Evolutionary conservation across 495 filamentous ascomycete species (phyloP), one percentile per base, ranked within the genome.

Genomic region (Aspergillus bertholletiae): DNA sequence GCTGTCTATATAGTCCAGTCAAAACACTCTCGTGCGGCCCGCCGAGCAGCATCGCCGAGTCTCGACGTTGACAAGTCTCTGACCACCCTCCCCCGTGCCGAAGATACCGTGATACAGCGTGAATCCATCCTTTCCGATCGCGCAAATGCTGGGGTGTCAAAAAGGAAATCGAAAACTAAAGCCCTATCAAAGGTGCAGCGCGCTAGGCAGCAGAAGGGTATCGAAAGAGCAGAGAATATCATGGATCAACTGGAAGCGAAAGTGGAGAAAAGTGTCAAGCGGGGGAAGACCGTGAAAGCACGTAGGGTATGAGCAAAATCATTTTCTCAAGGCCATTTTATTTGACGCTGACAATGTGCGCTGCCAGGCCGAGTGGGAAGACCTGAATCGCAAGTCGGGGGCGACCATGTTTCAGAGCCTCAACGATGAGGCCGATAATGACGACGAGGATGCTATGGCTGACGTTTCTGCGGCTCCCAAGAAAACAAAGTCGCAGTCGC

Each of bases 11-110:
- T 60, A 83, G 77, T 65, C 30, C 56, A 66, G 41, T 77, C 79
- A 3, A 55, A 80, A 46, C 87, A 87, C 70, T 89, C 89, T 48
- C 86, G 89, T 30, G 87, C 86, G 24, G 86, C 86, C 58, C 80
- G 86, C 61, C 84, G 90, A 47, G 88, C 80, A 35, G 82, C 81
- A 22, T 88, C 87, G 13, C 87, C 86, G 12, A 77, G 83, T 65
- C 81, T 89, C 68, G 75, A 91, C 64, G 76, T 83, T 55, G 88
- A 92, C 73, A 89, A 90, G 72, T 90, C 88, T 3, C 71, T 92
- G 34, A 84, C 83, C 58, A 66, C 80, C 47, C 73, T 81, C 44
- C 80, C 81, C 43, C 77, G 82, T 11, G 82, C 85, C 1, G 64
- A 74, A 22, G 74, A 81, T 28, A 75, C 78, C 3, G 66, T 72